Base-by-base conservation (phyloP, 2,329 filamentous ascomycete genomes). In the Bertia moriformis region DNA sequence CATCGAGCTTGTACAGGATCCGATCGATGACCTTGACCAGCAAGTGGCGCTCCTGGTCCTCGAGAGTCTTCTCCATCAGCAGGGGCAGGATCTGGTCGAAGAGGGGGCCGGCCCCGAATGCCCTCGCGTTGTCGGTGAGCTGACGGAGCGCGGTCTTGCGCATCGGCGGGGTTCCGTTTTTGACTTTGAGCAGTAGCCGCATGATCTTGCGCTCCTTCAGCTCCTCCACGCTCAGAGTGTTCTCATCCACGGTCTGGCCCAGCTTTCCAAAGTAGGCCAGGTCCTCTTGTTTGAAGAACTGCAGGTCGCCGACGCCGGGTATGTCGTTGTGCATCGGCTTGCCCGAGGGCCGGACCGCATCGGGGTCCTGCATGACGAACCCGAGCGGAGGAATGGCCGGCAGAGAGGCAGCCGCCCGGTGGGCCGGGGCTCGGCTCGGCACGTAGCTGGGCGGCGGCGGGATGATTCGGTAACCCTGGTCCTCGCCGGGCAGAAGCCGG, bases 251-350 rank as follows among this genome's bases (percentile, higher is more conserved):
- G 27, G 85, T 87, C 54, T 98, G 91, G 17, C 93, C 89, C 30
- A 98, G 73, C 65, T 98, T 96, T 42, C 89, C 88, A 52, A 98
- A 98, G 62, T 98, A 98, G 27, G 85, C 80, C 87, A 96, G 95
- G 59, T 98, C 91, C 58, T 98, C 91, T 1, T 87, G 77, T 63
- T 98, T 98, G 71, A 98, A 94, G 57, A 96, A 98, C 48, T 95
- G 88, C 39, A 98, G 64, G 56, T 98, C 91, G 29, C 88, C 88
- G 38, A 98, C 87, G 29, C 91, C 91, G 3, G 91, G 88, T 27
- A 98, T 95, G 54, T 96, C 89, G 3, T 86, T 93, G 4, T 89
- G 86, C 50, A 96, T 75, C 48, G 93, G 84, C 61, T 93, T 93
- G 48, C 87, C 86, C 53, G 89, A 75, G 38, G 83, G 67, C 46